These are phyloP conservation scores for Astrothelium subdiscretum DNA, from an alignment of 495 filamentous ascomycete species.

Conservation along the genomic window DNA sequence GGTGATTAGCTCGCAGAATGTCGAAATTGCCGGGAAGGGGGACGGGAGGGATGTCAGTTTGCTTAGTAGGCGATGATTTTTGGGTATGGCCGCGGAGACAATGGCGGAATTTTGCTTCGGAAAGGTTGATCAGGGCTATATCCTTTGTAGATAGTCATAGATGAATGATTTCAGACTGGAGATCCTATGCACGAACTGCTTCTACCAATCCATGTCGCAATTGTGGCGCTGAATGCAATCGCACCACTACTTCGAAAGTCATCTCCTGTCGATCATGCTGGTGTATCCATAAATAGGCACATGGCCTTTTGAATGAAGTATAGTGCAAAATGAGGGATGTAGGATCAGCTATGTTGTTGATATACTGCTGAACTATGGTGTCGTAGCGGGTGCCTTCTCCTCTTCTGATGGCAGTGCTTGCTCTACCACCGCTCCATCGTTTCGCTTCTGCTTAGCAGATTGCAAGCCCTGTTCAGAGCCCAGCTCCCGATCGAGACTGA, in stretches of 20 bases:
- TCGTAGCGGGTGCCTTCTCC: neutral
- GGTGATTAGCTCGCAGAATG: neutral
- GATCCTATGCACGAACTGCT: too few relatives aligned
- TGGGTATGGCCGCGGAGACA: neutral
- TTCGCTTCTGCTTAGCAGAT: neutral
- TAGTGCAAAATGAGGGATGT: neutral
- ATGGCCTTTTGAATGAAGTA: neutral
- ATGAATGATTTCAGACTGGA: too few relatives aligned
- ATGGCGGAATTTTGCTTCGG: neutral
- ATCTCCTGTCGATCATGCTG: too few relatives aligned
- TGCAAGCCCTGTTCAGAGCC: too few relatives aligned
- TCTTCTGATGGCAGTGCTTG: neutral
- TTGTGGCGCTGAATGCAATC: too few relatives aligned
- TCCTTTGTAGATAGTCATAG: neutral
- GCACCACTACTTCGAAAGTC: too few relatives aligned
- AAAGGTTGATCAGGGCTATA: neutral
- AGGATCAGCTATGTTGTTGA: neutral
- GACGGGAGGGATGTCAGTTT: neutral
- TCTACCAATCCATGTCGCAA: too few relatives aligned
- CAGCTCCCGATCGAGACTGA: too few relatives aligned
- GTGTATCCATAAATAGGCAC: too few relatives aligned
- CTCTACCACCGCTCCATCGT: neutral
- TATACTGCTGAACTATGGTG: neutral
- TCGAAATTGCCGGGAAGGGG: neutral
- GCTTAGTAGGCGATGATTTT: neutral